Conservation (phyloP, 139 green algal genomes). For the Medakamo hakoo region DNA sequence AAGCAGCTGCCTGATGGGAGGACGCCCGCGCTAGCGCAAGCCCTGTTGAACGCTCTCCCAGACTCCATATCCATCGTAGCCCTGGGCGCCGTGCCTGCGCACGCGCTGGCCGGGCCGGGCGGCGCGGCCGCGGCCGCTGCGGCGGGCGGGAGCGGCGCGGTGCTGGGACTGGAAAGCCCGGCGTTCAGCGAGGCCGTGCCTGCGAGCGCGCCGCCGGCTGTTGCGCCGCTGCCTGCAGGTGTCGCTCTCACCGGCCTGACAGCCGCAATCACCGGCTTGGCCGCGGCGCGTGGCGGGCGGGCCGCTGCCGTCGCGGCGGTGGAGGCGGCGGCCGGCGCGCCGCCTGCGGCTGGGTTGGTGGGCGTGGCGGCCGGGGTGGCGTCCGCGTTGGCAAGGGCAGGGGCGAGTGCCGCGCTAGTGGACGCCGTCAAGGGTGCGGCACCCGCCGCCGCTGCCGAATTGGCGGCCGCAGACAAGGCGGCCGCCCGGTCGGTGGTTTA, state of each 20-base stretch:
- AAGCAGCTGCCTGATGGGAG: not conserved
- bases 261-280: not conserved
- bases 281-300: no score
- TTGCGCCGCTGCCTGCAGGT: not conserved
- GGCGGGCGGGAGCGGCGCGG: no score
- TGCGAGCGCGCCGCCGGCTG: not conserved
- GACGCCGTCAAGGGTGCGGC: not conserved
- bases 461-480: not conserved
- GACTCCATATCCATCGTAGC: constrained; percentile 26
- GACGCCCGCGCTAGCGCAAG: not conserved
- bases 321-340: not conserved
- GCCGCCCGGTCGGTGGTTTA: not conserved
- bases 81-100: not conserved
- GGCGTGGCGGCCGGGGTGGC: not conserved
- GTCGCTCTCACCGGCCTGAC: not conserved
- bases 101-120: not conserved
- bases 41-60: not conserved
- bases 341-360: not conserved
- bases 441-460: not conserved
- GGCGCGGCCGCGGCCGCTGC: no score
- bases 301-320: not conserved
- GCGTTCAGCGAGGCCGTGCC: not conserved
- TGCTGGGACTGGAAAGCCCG: no score
- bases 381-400: not conserved
- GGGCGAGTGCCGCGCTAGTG: not conserved